Percentiles rank a stretch among this genome's conserved stretches.
These are phyloP conservation scores for Chimonanthus praecox DNA, from an alignment of 164 flowering plant genomes.

Conservation along the genomic window DNA sequence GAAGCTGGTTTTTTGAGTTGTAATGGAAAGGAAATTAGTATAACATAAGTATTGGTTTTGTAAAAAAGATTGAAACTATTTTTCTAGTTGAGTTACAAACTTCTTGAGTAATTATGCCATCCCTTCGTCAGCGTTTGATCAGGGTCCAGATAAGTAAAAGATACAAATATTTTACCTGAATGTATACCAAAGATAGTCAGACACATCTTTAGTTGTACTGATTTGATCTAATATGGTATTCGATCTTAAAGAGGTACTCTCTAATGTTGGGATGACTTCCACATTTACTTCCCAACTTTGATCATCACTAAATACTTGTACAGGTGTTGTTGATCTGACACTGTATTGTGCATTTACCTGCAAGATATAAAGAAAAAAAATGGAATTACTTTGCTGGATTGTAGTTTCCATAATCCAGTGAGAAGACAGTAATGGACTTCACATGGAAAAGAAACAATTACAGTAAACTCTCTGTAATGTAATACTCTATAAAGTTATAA, in stretches of 20 bases:
- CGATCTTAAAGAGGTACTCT: conserved; percentile 21
- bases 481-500: too few relatives aligned
- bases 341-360: conserved; percentile 46
- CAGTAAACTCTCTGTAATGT: too few relatives aligned
- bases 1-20: conserved; percentile 31
- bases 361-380: not conserved
- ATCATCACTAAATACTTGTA: conserved; percentile 11
- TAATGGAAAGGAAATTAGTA: not conserved
- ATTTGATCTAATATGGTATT: conserved; percentile 38
- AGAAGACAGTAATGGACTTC: too few relatives aligned
- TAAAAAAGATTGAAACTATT: not conserved
- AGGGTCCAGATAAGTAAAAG: not conserved
- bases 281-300: conserved; percentile 30
- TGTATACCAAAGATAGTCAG: conserved; percentile 78
- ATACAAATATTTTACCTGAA: conserved; percentile 39
- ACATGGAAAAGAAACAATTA: too few relatives aligned
- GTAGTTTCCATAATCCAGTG: too few relatives aligned
- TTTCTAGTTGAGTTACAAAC: not conserved
- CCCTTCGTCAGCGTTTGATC: not conserved
- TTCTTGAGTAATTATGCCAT: not conserved
- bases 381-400: not conserved
- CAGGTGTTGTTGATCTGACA: conserved; percentile 25
- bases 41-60: not conserved
- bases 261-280: conserved; percentile 32
- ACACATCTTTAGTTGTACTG: conserved; percentile 40